Base-by-base conservation (phyloP, 306 rosid species). In the Hylodesmum podocarpum region DNA sequence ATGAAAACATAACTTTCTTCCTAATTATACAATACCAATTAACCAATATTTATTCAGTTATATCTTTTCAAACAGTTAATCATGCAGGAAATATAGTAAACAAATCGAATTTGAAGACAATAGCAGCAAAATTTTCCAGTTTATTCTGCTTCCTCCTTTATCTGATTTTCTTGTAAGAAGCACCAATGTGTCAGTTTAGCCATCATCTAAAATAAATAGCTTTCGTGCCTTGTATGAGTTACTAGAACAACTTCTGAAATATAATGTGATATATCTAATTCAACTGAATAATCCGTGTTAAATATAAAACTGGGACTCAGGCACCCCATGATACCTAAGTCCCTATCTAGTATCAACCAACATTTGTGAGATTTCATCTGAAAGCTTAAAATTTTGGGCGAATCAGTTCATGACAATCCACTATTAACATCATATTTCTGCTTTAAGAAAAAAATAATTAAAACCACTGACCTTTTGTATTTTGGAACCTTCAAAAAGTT, bases 61-160 rank as follows among this genome's bases (percentile, higher is more conserved):
- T 59, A 67, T 9, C 44, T 76, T 70, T 70, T 53, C 10, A 55
- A 39, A 62, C 54, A 63, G 61, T 39, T 53, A 40, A 70, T 53
- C 22, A 40, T 37, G 24, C 59, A 58, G 54, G 72, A 76, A 55
- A 18, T 50, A 33, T 58, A 46, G 72, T 76, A 51, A 36, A 49
- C 40, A 50, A 57, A 37, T 79, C 79, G 43, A 19, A 70, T 71
- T 63, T 64, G 66, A 71, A 76, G 66, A 53, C 51, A 70, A 53
- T 15, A 44, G 18, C 47, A 54, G 18, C 29, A 33, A 33, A 33
- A 51, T 46, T n/a, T 54, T 54, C 24, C 44, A 63, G 47, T 29
- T 22, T 46, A 11, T 47, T 55, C 54, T 66, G 18, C 70, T 49
- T 84, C 36, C 24, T 49, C 50, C 49, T 62, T 25, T 61, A 22